Evolutionary conservation across 2,329 filamentous ascomycete species (phyloP).

Genomic region (Colletotrichum sp.): DNA sequence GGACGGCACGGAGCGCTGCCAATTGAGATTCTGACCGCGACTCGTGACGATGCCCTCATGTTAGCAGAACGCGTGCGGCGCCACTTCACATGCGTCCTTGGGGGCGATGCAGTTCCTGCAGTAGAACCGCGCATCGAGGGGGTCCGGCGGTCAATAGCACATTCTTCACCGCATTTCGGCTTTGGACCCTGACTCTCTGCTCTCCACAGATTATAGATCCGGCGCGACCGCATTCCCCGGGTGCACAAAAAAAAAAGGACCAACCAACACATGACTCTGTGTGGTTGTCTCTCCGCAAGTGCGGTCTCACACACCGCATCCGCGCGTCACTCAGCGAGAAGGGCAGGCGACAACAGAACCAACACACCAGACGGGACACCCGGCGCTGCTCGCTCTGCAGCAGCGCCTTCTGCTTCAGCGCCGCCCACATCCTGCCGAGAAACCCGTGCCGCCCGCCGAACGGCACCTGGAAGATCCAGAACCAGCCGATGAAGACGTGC

Average conservation of each 20-base stretch:
- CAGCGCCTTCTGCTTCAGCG: constrained; percentile 38
- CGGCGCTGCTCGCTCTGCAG: constrained; percentile 45
- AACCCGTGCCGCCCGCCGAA: constrained; percentile 29
- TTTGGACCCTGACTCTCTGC: neutral
- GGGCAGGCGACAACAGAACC: neutral
- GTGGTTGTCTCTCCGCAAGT: neutral
- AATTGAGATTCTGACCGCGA: neutral
- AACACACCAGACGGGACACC: constrained; percentile 32
- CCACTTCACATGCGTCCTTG: neutral
- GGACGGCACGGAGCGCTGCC: neutral
- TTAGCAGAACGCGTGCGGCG: neutral
- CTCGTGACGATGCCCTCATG: constrained; percentile 19
- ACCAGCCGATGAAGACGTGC: constrained; percentile 34
- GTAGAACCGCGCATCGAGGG: neutral
- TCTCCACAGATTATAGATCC: neutral
- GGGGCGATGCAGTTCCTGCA: constrained; percentile 13
- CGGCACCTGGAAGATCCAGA: constrained; percentile 35
- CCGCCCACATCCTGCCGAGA: constrained; percentile 37
- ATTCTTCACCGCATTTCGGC: constrained; percentile 14
- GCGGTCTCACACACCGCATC: neutral
- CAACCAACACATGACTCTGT: constrained; percentile 1
- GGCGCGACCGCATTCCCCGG: neutral
- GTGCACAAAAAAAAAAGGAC: neutral
- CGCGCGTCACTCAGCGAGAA: neutral
- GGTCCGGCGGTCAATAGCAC: neutral